phyloP scores from a whole-genome alignment of 352 stramenopile genomes.

The Phytopythium delawarense region DNA sequence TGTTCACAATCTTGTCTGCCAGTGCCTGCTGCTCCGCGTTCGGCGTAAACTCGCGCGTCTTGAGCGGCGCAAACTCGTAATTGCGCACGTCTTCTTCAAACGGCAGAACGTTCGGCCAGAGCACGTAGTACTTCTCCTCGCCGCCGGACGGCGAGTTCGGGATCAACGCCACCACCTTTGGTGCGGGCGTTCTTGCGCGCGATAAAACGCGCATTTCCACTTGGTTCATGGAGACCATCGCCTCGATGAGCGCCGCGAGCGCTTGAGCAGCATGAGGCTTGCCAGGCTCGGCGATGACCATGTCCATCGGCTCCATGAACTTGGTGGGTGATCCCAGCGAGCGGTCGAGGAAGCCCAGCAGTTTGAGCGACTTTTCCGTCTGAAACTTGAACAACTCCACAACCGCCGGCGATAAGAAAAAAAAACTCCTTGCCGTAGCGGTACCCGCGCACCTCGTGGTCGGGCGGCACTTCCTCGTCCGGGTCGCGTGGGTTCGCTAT shows the following conservation, averaged over 20 bases:
- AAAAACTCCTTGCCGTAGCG: conserved; percentile 71
- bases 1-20: conserved; percentile 69
- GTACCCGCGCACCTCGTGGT: conserved; percentile 80
- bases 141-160: conserved; percentile 33
- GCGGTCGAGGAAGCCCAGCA: conserved; percentile 67
- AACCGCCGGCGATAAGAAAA: conserved; percentile 74
- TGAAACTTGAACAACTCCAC: conserved; percentile 81
- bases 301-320: conserved; percentile 57
- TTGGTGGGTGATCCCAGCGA: conserved; percentile 43
- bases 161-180: conserved; percentile 74
- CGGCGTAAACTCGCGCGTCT: conserved; percentile 41
- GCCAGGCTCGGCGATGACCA: conserved; percentile 67
- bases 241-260: conserved; percentile 59
- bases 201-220: conserved; percentile 78
- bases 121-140: conserved; percentile 52
- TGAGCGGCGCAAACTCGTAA: conserved; percentile 75
- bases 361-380: conserved; percentile 72
- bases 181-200: conserved; percentile 67
- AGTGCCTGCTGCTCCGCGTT: conserved; percentile 50
- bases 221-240: conserved; percentile 57
- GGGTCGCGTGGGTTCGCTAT: conserved; percentile 61
- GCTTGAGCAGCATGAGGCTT: conserved; percentile 61
- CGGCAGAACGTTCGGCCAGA: conserved; percentile 73
- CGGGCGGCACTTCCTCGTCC: conserved; percentile 65
- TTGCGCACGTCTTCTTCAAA: conserved; percentile 76